phyloP scores from a whole-genome alignment of 1,139 yeast genomes.

The Lodderomyces parapsilosis region DNA sequence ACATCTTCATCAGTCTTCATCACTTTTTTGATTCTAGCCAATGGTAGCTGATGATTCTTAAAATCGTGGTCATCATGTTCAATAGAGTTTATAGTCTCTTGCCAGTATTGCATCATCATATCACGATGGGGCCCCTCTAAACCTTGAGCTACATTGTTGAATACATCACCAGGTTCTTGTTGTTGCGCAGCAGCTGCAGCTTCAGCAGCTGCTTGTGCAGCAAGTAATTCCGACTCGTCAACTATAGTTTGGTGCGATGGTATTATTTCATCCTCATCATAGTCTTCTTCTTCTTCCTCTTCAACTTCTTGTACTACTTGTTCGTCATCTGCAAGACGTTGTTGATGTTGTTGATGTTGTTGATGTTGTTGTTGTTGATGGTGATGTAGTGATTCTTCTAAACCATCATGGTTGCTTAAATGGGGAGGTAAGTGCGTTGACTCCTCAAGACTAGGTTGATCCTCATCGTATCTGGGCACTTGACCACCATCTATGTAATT shows the following conservation, averaged over 20 bases:
- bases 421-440: slow-evolving; percentile 5
- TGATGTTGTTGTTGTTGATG: neutral
- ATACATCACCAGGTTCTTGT: slow-evolving; percentile 63
- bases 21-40: slow-evolving; percentile 91
- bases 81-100: slow-evolving; percentile 84
- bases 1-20: slow-evolving; percentile 99
- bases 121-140: slow-evolving; percentile 78
- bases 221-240: slow-evolving; percentile 32
- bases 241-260: slow-evolving; percentile 4
- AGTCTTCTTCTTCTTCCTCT: slow-evolving; percentile 2
- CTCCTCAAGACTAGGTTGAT: slow-evolving; percentile 2
- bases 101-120: slow-evolving; percentile 96
- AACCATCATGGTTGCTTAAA: neutral
- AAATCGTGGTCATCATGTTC: slow-evolving; percentile 91
- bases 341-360: no score
- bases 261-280: slow-evolving; percentile 3
- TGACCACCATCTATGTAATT: slow-evolving; percentile 9
- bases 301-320: neutral
- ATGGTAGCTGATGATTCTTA: slow-evolving; percentile 89
- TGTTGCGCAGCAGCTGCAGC: slow-evolving; percentile 49
- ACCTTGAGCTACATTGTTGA: slow-evolving; percentile 93
- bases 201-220: slow-evolving; percentile 52
- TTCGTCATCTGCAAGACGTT: neutral
- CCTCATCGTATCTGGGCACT: slow-evolving; percentile 7
- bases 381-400: slow-evolving; percentile 3